Conservation (phyloP, 306 rosid genomes). For the Quercus alba region DNA sequence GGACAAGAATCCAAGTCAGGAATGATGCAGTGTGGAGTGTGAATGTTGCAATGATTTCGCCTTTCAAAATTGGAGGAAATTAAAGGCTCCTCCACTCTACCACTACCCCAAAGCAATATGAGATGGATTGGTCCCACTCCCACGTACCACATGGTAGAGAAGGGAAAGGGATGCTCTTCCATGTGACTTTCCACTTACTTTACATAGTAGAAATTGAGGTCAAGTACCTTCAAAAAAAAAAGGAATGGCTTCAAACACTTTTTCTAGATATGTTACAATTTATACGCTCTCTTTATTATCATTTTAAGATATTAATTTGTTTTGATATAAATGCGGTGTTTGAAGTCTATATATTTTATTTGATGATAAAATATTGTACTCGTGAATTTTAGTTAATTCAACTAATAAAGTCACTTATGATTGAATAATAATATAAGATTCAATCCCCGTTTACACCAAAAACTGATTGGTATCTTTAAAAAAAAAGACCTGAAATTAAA, state of each 20-base stretch:
- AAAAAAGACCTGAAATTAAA: no score
- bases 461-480: fast-evolving
- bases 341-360: no score
- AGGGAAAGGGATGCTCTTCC: neutral
- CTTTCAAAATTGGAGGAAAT: constrained; percentile 12
- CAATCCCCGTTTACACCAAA: fast-evolving
- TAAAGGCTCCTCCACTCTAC: constrained; percentile 35
- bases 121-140: constrained; percentile 55
- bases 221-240: neutral
- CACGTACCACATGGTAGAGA: constrained; percentile 4
- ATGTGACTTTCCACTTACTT: constrained; percentile 45
- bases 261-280: no score
- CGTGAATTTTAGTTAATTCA: fast-evolving
- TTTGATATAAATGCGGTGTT: no score
- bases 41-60: constrained; percentile 13
- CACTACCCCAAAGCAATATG: constrained; percentile 26
- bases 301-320: no score
- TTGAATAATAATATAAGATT: no score
- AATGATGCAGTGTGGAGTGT: constrained; percentile 12
- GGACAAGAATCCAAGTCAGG: neutral
- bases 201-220: neutral
- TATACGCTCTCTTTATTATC: no score
- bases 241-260: neutral
- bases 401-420: fast-evolving
- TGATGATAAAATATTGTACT: no score